Conservation (phyloP, 2,329 filamentous ascomycete species). For the Cytospora schulzeri region DNA sequence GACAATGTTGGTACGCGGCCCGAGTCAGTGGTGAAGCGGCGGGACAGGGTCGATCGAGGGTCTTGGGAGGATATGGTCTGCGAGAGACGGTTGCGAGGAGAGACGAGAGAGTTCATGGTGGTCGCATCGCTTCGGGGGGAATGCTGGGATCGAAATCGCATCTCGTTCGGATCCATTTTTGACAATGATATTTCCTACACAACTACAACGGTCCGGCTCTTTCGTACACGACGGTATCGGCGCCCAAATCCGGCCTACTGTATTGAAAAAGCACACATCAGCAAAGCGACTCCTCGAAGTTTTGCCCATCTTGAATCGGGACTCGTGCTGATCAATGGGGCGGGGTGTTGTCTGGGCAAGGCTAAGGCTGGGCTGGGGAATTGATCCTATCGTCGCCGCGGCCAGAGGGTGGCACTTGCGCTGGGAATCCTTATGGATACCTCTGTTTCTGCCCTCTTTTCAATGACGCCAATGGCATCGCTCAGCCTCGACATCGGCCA, state of each 20-base stretch:
- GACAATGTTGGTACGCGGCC: conserved; percentile 77
- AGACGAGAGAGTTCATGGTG: conserved; percentile 74
- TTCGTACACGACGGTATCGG: conserved; percentile 45
- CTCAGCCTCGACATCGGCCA: neutral
- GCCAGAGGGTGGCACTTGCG: conserved; percentile 9
- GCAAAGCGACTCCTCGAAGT: conserved; percentile 19
- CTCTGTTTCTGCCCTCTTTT: neutral
- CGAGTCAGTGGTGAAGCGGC: conserved; percentile 92
- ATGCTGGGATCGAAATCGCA: conserved; percentile 76
- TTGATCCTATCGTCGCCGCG: conserved; percentile 13
- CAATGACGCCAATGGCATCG: neutral
- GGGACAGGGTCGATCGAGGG: conserved; percentile 75
- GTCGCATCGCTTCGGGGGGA: conserved; percentile 75
- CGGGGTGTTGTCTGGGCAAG: conserved; percentile 22
- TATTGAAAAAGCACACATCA: conserved; percentile 33
- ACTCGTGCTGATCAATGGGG: conserved; percentile 23
- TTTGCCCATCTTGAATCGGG: conserved; percentile 18
- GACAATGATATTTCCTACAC: conserved; percentile 42
- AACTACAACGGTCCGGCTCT: conserved; percentile 39
- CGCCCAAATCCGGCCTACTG: conserved; percentile 41
- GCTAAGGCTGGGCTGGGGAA: conserved; percentile 9
- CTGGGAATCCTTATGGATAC: neutral
- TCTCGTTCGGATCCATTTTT: conserved; percentile 69
- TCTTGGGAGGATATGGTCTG: conserved; percentile 64
- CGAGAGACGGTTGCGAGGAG: conserved; percentile 69